phyloP scores from a whole-genome alignment of 2,329 filamentous ascomycete species.

The Aspergillus clavatus region DNA sequence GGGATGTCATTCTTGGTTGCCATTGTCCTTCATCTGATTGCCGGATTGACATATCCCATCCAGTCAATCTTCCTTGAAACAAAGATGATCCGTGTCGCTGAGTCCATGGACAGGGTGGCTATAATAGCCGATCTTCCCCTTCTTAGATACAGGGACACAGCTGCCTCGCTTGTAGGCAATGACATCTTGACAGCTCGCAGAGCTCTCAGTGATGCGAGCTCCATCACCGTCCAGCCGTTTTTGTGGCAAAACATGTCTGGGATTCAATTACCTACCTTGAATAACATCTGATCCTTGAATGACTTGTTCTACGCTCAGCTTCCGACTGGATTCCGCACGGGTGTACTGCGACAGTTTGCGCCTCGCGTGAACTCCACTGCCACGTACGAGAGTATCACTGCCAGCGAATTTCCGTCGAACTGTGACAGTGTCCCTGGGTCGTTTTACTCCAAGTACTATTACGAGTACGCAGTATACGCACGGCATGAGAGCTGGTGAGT shows the following conservation, averaged over 20 bases:
- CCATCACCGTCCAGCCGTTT: not conserved
- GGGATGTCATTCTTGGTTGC: slow-evolving; percentile 18
- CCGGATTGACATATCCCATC: slow-evolving; percentile 19
- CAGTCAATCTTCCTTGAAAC: slow-evolving; percentile 18
- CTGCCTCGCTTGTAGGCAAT: not conserved
- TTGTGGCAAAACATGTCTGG: not conserved
- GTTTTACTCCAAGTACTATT: slow-evolving; percentile 18
- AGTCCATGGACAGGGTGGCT: not conserved
- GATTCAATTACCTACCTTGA: not conserved
- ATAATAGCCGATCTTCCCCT: not conserved
- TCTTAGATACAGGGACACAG: not conserved
- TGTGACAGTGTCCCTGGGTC: slow-evolving; percentile 15
- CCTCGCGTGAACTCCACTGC: slow-evolving; percentile 27
- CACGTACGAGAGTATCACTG: slow-evolving; percentile 11
- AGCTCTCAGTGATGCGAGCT: not conserved
- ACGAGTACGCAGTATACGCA: not conserved
- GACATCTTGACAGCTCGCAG: not conserved
- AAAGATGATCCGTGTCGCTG: slow-evolving; percentile 7
- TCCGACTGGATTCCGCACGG: slow-evolving; percentile 20
- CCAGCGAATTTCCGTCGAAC: slow-evolving; percentile 15
- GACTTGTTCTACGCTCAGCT: slow-evolving; percentile 24
- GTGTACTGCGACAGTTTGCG: slow-evolving; percentile 25
- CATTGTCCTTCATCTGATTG: slow-evolving; percentile 17
- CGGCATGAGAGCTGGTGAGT: slow-evolving; percentile 12
- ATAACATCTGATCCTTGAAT: slow-evolving; percentile 7